Conservation (phyloP, 2,329 filamentous ascomycete genomes). For the Cladophialophora bantiana region DNA sequence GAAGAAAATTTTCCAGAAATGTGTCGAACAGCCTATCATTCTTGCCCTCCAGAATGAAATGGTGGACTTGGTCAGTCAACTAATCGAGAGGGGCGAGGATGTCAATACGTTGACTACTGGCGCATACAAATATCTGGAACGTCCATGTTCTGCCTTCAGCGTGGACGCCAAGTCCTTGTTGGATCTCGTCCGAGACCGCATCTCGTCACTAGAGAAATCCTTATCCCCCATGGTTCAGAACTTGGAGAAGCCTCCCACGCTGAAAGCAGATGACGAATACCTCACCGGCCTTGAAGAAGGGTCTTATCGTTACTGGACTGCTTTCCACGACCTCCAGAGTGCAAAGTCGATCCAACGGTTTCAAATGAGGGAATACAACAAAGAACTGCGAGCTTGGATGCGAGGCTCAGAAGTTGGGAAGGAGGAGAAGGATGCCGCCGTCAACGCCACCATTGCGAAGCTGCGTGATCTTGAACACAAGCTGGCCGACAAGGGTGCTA, state of each 20-base stretch:
- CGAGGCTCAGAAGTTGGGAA: slow-evolving; percentile 41
- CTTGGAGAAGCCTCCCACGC: slow-evolving; percentile 21
- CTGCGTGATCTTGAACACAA: slow-evolving; percentile 63
- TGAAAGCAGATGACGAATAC: slow-evolving; percentile 58
- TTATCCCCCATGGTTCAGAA: slow-evolving; percentile 38
- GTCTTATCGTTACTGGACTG: slow-evolving; percentile 68
- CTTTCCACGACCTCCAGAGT: slow-evolving; percentile 48
- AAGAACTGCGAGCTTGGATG: slow-evolving; percentile 44
- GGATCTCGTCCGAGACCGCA: slow-evolving; percentile 64
- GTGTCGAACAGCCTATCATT: slow-evolving; percentile 70
- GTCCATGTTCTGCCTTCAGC: slow-evolving; percentile 39
- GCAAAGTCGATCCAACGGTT: slow-evolving; percentile 44
- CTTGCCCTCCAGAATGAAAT: slow-evolving; percentile 61
- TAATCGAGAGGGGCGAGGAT: slow-evolving; percentile 71
- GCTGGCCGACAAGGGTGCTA: slow-evolving; percentile 67
- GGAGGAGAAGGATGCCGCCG: slow-evolving; percentile 63
- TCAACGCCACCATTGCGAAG: slow-evolving; percentile 59
- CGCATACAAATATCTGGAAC: slow-evolving; percentile 41
- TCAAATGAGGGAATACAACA: slow-evolving; percentile 47
- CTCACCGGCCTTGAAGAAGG: slow-evolving; percentile 57
- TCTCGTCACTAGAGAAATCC: slow-evolving; percentile 60
- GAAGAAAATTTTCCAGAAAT: slow-evolving; percentile 55
- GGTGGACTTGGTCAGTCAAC: slow-evolving; percentile 60
- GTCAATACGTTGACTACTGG: slow-evolving; percentile 64
- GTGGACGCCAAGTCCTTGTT: slow-evolving; percentile 56